These are phyloP conservation scores for Xylariaceae sp. DNA, from an alignment of 2,329 filamentous ascomycete genomes.

Conservation along the genomic window DNA sequence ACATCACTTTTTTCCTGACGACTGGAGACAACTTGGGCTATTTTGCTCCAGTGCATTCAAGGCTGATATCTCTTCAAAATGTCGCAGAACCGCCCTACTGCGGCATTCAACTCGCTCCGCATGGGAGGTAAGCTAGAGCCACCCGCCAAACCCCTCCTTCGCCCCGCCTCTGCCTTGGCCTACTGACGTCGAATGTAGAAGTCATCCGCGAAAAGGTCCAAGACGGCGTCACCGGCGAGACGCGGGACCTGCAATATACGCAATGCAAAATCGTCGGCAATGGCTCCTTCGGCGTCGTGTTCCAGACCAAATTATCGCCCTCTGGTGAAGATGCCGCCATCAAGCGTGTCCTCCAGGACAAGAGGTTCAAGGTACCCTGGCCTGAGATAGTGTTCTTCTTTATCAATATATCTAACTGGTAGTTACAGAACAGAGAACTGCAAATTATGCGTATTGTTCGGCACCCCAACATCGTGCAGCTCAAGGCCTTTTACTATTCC, in stretches of 20 bases:
- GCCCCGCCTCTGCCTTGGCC: slow-evolving; percentile 9
- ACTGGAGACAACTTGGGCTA: slow-evolving; percentile 23
- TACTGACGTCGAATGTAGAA: slow-evolving; percentile 55
- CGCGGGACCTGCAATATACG: slow-evolving; percentile 94
- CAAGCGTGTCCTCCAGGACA: slow-evolving; percentile 98
- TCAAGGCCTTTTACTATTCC: slow-evolving; percentile 99
- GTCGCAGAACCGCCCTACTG: slow-evolving; percentile 57
- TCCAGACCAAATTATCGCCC: slow-evolving; percentile 98
- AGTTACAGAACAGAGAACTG: slow-evolving; percentile 84
- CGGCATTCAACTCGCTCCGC: slow-evolving; percentile 81
- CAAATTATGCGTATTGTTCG: slow-evolving; percentile 99
- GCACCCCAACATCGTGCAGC: slow-evolving; percentile 97
- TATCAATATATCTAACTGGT: slow-evolving; percentile 16
- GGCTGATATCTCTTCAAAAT: slow-evolving; percentile 28
- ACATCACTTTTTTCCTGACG: slow-evolving; percentile 28
- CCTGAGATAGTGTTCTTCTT: background rate
- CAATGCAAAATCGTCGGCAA: slow-evolving; percentile 99
- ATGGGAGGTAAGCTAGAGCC: slow-evolving; percentile 82
- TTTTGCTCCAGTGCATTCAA: slow-evolving; percentile 24
- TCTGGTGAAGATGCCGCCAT: slow-evolving; percentile 97
- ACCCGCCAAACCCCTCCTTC: slow-evolving; percentile 15
- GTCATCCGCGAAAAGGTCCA: slow-evolving; percentile 98
- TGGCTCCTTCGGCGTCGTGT: slow-evolving; percentile 97
- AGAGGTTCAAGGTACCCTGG: slow-evolving; percentile 88
- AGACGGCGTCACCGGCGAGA: slow-evolving; percentile 95